phyloP scores from a whole-genome alignment of 1,284 basidiomycete genomes.

The Leccinum insolens region DNA sequence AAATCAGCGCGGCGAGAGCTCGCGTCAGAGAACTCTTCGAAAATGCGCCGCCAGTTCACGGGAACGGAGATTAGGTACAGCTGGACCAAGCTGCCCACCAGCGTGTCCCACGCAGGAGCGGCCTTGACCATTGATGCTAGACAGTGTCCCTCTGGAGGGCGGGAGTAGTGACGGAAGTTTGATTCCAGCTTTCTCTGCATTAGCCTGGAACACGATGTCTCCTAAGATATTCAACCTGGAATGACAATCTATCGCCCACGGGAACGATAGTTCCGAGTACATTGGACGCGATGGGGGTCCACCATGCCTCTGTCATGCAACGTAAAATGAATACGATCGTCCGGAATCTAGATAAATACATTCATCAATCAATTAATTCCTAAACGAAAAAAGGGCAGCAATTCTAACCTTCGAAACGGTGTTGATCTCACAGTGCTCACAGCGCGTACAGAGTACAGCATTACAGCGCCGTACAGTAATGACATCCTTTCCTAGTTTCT shows the following conservation, averaged over 20 bases:
- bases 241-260: constrained; percentile 34
- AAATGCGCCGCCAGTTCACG: constrained; percentile 59
- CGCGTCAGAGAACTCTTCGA: constrained; percentile 41
- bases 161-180: constrained; percentile 25
- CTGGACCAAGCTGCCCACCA: constrained; percentile 47
- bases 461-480: too few species aligned
- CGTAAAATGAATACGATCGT: constrained; percentile 53
- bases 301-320: too few species aligned
- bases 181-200: too few species aligned
- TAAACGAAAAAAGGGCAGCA: constrained; percentile 1
- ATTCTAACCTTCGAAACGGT: constrained; percentile 57
- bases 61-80: constrained; percentile 47
- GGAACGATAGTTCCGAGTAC: too few species aligned
- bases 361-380: constrained; percentile 6
- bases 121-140: constrained; percentile 54
- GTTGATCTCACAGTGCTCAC: constrained; percentile 31
- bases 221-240: constrained; percentile 54
- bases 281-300: too few species aligned
- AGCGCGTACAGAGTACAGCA: too few species aligned
- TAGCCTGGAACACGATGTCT: constrained; percentile 10
- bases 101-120: constrained; percentile 44
- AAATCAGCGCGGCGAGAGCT: constrained; percentile 45
- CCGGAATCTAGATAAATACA: constrained; percentile 51
- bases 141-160: constrained; percentile 35
- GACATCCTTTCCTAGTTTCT: too few species aligned